Conservation (phyloP, 164 flowering plant species). For the Aristolochia fimbriata region DNA sequence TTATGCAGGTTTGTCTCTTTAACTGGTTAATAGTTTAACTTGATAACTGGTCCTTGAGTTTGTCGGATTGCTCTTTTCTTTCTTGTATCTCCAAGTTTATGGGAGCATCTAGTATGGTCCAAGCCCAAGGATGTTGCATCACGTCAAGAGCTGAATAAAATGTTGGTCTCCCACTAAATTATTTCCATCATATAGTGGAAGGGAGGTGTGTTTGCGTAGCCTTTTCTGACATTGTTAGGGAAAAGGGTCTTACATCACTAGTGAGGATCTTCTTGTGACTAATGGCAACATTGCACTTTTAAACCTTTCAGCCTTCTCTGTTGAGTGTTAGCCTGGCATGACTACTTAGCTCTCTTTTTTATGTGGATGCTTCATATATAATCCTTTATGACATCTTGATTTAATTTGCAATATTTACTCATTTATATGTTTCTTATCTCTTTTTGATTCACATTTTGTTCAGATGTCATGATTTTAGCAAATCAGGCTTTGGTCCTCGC, state of each 20-base stretch:
- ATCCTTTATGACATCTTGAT: background rate
- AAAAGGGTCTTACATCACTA: too few relatives aligned
- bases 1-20: conserved; percentile 58
- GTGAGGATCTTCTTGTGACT: too few relatives aligned
- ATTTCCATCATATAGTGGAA: background rate
- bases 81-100: background rate
- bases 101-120: too few relatives aligned
- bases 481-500: conserved; percentile 52
- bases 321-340: too few relatives aligned
- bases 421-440: background rate
- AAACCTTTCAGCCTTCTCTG: too few relatives aligned
- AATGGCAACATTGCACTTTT: too few relatives aligned
- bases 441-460: background rate
- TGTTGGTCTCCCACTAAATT: background rate
- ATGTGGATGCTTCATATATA: background rate
- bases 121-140: too few relatives aligned
- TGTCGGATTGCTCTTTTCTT: background rate
- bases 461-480: conserved; percentile 55
- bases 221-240: too few relatives aligned
- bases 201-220: background rate
- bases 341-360: too few relatives aligned
- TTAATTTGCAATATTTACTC: background rate
- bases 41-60: background rate
- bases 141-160: too few relatives aligned
- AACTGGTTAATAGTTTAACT: background rate